phyloP scores from a whole-genome alignment of 192 early-diverging fungal species.

The Entophlyctis luteolus region DNA sequence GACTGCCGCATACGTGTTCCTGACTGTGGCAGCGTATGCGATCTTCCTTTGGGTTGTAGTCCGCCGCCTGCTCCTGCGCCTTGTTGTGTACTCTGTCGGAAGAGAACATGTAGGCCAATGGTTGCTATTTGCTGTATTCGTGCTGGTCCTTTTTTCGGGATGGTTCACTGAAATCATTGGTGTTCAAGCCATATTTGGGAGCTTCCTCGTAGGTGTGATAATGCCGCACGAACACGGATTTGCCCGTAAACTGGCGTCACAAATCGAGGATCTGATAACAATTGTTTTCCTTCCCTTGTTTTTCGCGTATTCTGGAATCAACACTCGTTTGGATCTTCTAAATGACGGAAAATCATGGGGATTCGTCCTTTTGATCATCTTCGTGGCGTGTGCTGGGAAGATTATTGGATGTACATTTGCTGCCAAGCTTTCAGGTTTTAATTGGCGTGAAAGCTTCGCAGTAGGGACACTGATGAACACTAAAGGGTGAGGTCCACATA shows the following conservation, averaged over 20 bases:
- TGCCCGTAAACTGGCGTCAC: slow-evolving; percentile 77
- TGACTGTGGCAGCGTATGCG: slow-evolving; percentile 59
- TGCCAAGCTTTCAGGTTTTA: slow-evolving; percentile 52
- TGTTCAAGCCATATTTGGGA: slow-evolving; percentile 92
- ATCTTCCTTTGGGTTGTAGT: slow-evolving; percentile 66
- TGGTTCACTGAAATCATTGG: slow-evolving; percentile 53
- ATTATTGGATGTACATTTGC: slow-evolving; percentile 64
- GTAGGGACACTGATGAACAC: slow-evolving; percentile 94
- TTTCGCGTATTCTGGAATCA: slow-evolving; percentile 86
- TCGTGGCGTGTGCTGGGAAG: slow-evolving; percentile 80
- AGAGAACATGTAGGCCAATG: slow-evolving; percentile 33
- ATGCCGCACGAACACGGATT: slow-evolving; percentile 87
- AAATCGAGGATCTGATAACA: slow-evolving; percentile 83
- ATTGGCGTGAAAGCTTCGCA: slow-evolving; percentile 78
- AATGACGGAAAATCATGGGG: slow-evolving; percentile 71
- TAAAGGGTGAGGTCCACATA: too few species aligned
- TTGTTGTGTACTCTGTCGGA: slow-evolving; percentile 5
- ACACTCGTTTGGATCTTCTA: slow-evolving; percentile 73
- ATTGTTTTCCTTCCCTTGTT: slow-evolving; percentile 83
- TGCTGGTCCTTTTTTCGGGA: slow-evolving; percentile 62
- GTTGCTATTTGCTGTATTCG: slow-evolving; percentile 69
- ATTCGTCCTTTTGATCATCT: slow-evolving; percentile 66
- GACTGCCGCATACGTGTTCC: slow-evolving; percentile 75
- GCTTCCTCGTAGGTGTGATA: slow-evolving; percentile 79
- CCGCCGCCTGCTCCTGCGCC: slow-evolving; percentile 53